These are phyloP conservation scores for Nephelium lappaceum DNA, from an alignment of 345 rosid species.

Conservation along the genomic window DNA sequence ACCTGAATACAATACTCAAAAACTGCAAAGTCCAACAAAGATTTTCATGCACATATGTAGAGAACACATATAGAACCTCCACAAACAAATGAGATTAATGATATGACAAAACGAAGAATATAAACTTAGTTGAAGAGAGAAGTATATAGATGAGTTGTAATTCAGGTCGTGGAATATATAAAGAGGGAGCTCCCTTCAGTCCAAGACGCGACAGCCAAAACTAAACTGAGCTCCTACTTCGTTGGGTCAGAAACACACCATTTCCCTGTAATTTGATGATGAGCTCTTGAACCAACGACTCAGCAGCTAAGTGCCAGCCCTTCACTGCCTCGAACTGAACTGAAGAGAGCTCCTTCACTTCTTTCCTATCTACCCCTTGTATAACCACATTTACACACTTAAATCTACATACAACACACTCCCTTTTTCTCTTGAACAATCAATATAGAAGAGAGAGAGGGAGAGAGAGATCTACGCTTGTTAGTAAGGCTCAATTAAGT, in stretches of 20 bases:
- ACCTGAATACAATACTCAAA: no score
- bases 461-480: neutral
- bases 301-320: constrained; percentile 45
- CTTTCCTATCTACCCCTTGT: neutral
- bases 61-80: no score
- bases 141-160: no score
- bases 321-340: constrained; percentile 42
- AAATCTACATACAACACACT: neutral
- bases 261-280: constrained; percentile 17
- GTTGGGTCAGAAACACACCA: constrained; percentile 45
- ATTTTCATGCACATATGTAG: no score
- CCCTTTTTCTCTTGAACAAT: neutral
- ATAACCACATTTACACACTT: neutral
- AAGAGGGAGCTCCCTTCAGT: constrained; percentile 62
- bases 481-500: neutral
- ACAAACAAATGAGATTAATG: no score
- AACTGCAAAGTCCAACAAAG: no score
- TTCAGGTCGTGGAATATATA: neutral
- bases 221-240: constrained; percentile 50
- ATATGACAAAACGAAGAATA: no score
- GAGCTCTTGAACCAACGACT: constrained; percentile 51
- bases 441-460: neutral
- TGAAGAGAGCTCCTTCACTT: constrained; percentile 43
- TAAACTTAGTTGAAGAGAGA: no score
- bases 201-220: constrained; percentile 48